A percentile compares a stretch with the other conserved stretches of the same genome.
These are phyloP conservation scores for Truncatella angustata DNA, from an alignment of 2,329 filamentous ascomycete genomes.

Conservation along the genomic window DNA sequence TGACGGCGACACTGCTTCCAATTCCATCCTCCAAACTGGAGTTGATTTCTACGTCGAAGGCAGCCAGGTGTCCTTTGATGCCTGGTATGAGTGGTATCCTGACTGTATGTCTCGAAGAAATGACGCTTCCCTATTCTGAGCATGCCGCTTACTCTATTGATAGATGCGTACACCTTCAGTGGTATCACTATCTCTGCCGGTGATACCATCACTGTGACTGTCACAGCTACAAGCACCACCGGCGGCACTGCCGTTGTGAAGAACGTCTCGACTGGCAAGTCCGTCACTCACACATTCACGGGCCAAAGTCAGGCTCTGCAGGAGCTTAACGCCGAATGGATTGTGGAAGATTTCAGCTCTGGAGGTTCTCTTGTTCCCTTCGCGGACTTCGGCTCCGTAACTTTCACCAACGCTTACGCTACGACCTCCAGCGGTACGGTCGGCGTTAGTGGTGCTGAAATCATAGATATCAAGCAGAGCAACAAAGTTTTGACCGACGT, in stretches of 20 bases:
- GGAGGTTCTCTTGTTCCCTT: slow-evolving; percentile 39
- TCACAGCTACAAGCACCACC: slow-evolving; percentile 36
- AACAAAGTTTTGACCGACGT: slow-evolving; percentile 33
- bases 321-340: slow-evolving; percentile 61
- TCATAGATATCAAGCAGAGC: slow-evolving; percentile 45
- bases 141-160: background rate
- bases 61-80: slow-evolving; percentile 43
- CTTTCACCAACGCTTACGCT: slow-evolving; percentile 39
- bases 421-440: slow-evolving; percentile 27
- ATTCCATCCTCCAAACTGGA: slow-evolving; percentile 56
- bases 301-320: slow-evolving; percentile 41
- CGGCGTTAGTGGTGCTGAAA: slow-evolving; percentile 34
- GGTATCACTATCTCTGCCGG: slow-evolving; percentile 35
- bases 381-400: slow-evolving; percentile 43
- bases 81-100: slow-evolving; percentile 60
- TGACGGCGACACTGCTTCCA: slow-evolving; percentile 55
- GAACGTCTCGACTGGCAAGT: slow-evolving; percentile 51
- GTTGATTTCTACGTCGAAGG: slow-evolving; percentile 50
- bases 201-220: slow-evolving; percentile 25
- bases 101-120: slow-evolving; percentile 31
- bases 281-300: slow-evolving; percentile 50
- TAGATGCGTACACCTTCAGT: slow-evolving; percentile 35
- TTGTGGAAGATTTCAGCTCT: slow-evolving; percentile 54
- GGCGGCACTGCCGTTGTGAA: slow-evolving; percentile 44
- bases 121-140: background rate